Base-by-base conservation (phyloP, 805 yeast species). In the Candida ortonii region DNA sequence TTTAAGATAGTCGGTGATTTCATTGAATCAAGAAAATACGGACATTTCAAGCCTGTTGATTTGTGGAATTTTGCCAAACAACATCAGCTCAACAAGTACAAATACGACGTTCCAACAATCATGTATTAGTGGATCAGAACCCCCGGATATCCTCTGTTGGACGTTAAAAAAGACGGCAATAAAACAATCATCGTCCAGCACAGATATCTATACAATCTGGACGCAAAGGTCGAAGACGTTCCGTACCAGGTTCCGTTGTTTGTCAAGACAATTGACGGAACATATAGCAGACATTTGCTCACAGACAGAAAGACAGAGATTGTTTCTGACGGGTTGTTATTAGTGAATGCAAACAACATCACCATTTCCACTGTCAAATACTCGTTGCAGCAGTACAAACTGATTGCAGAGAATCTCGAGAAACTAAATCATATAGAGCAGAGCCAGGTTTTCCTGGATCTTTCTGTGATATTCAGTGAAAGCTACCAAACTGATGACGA, bases 211-310 rank as follows among this genome's bases (percentile, higher is more conserved):
- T 52, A 52, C 48, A 52, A 53, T 14, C 28, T 37, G 8, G 25
- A 39, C 5, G 44, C 50, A 6, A 47, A 61, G 10, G 45, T 67
- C 22, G 85, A 78, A 51, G 78, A 80, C 46, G 59, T 65, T 25
- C 80, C 82, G 3, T 82, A 64, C 50, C 81, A 78, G 43, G 61
- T 82, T 28, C 89, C 90, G 3, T 53, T 84, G 40, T 55, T 67
- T 3, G 53, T 76, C 22, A 68, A 60, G 30, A 45, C 62, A 2
- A 34, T 28, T 16, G 64, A 55, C 55, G 71, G 60, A 3, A 52
- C 62, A 15, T 41, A 62, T 1, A 54, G 55, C 17, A 67, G 69
- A 43, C 57, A 64, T 27, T 41, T 76, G 31, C 34, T 72, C 48
- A 66, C 67, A 6, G 80, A 73, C 40, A 53, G 76, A 43, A 58